A percentile compares a stretch with the other conserved stretches of the same genome.
Evolutionary conservation across 108 stramenopile species (phyloP).

Genomic region (Nitzschia inconspicua): DNA sequence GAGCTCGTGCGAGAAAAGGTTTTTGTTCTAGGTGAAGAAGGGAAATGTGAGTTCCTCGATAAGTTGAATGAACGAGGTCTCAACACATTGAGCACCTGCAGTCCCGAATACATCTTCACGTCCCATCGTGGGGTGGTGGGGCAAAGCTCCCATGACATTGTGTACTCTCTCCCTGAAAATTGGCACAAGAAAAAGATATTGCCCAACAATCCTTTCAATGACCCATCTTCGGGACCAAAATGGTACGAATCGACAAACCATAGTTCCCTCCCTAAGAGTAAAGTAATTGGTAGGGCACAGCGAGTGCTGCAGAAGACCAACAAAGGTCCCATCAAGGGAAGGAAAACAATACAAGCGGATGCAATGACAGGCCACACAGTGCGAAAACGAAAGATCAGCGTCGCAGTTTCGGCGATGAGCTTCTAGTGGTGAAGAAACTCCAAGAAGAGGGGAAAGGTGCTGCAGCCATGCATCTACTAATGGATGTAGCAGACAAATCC

Average conservation of each 20-base stretch:
- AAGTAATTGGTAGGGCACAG: constrained; percentile 11
- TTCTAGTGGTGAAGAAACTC: no score
- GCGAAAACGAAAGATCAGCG: no score
- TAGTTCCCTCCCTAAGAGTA: background rate
- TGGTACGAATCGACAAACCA: background rate
- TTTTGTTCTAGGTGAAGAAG: constrained; percentile 59
- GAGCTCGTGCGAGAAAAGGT: constrained; percentile 51
- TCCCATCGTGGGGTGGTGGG: constrained; percentile 59
- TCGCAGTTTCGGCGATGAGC: no score
- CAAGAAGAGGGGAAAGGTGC: constrained; percentile 1
- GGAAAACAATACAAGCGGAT: no score
- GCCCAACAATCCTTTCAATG: constrained; percentile 32
- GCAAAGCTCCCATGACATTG: constrained; percentile 69
- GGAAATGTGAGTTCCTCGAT: constrained; percentile 57
- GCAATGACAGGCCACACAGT: no score
- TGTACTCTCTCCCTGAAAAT: constrained; percentile 35
- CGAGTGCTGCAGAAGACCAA: background rate
- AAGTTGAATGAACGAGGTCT: constrained; percentile 38
- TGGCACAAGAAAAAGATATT: no score
- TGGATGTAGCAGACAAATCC: constrained; percentile 14
- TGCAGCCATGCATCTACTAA: constrained; percentile 18
- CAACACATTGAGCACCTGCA: background rate
- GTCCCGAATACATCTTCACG: constrained; percentile 2
- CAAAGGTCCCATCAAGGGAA: no score
- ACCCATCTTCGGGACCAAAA: background rate